Evolutionary conservation across 352 stramenopile genomes (phyloP).

Genomic region (Phytophthora fragariae): DNA sequence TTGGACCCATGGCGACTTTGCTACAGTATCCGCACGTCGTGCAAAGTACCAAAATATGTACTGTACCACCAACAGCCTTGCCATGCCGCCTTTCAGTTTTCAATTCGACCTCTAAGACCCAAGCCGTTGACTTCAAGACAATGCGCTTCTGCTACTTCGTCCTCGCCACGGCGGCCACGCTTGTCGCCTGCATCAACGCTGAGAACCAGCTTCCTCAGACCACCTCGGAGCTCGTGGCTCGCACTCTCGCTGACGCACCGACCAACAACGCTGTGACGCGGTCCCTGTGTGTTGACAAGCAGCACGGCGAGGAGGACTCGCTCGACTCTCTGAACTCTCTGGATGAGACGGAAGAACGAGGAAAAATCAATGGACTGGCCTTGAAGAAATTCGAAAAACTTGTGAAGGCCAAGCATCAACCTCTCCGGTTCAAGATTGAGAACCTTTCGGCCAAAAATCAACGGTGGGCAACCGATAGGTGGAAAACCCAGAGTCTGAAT

Average conservation of each 20-base stretch:
- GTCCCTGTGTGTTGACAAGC: neutral
- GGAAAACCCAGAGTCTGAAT: no score
- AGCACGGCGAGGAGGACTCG: no score
- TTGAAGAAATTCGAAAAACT: no score
- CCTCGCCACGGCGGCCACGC: neutral
- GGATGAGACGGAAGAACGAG: no score
- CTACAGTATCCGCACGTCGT: neutral
- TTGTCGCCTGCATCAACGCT: slow-evolving; percentile 5
- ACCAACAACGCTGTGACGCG: slow-evolving; percentile 9
- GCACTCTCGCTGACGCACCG: neutral
- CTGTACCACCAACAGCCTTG: neutral
- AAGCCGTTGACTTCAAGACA: neutral
- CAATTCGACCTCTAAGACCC: neutral
- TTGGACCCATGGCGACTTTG: no score
- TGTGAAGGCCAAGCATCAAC: no score
- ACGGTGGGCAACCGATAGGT: no score
- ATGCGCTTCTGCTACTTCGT: slow-evolving; percentile 9
- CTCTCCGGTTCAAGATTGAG: no score
- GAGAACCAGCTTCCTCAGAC: slow-evolving; percentile 1
- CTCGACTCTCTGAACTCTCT: no score
- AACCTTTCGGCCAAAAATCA: no score
- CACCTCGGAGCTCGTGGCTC: neutral
- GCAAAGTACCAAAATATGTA: no score
- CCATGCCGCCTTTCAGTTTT: neutral
- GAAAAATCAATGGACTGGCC: no score